Conservation (phyloP, 164 flowering plant species). For the Brasenia schreberi region DNA sequence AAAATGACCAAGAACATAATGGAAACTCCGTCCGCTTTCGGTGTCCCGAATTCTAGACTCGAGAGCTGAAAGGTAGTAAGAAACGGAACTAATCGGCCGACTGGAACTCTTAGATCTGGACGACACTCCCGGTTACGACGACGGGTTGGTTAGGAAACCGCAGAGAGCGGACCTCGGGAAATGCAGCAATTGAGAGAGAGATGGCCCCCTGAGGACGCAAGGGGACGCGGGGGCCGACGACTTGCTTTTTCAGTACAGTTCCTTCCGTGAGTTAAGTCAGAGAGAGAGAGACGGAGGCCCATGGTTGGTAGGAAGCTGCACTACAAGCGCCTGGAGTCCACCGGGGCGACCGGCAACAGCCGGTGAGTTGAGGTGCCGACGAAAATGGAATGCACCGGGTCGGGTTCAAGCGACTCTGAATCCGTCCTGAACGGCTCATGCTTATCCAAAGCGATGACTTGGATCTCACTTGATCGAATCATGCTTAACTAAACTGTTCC, state of each 20-base stretch:
- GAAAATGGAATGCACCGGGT: no score
- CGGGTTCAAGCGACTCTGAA: no score
- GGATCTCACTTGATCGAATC: no score
- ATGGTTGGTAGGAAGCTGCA: background rate
- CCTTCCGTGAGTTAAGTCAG: background rate
- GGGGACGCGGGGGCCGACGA: background rate
- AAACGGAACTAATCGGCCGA: background rate
- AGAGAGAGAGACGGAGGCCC: conserved; percentile 1
- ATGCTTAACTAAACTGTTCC: no score
- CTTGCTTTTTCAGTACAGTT: no score
- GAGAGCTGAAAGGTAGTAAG: background rate
- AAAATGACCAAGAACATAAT: background rate
- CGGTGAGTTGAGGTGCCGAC: background rate
- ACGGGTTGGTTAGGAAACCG: background rate
- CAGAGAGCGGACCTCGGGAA: background rate
- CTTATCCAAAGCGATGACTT: no score
- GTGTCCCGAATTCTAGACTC: background rate
- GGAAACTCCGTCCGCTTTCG: background rate
- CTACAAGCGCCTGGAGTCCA: background rate
- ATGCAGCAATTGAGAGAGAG: background rate
- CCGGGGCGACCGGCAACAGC: background rate
- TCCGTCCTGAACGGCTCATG: no score
- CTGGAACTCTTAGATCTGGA: background rate
- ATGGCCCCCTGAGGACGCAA: background rate
- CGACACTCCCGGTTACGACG: background rate